These are phyloP conservation scores for Penicillium bovifimosum DNA, from an alignment of 495 filamentous ascomycete genomes.

Conservation along the genomic window DNA sequence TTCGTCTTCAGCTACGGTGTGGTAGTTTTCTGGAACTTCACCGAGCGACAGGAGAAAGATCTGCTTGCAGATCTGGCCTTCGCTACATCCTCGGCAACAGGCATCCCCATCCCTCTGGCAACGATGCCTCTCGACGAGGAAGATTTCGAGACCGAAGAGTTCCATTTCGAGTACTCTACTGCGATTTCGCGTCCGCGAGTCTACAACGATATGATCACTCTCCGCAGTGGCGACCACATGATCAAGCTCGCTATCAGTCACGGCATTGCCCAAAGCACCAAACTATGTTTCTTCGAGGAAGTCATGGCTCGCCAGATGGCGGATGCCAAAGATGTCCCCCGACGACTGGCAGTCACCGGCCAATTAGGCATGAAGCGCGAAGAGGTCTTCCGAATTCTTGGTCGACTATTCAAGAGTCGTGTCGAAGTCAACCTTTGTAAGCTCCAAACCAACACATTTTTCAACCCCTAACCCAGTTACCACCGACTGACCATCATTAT, in stretches of 20 bases:
- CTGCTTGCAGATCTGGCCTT: slow-evolving; percentile 94
- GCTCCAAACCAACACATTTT: slow-evolving; percentile 20
- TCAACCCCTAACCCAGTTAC: too few species aligned
- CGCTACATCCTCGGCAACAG: slow-evolving; percentile 53
- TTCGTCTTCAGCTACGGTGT: slow-evolving; percentile 98
- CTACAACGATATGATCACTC: slow-evolving; percentile 99
- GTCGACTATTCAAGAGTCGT: slow-evolving; percentile 82
- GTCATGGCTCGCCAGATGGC: slow-evolving; percentile 92
- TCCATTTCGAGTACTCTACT: slow-evolving; percentile 95
- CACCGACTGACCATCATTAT: not conserved
- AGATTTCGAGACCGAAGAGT: slow-evolving; percentile 97
- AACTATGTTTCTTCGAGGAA: slow-evolving; percentile 94
- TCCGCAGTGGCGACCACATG: slow-evolving; percentile 95
- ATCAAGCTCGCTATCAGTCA: slow-evolving; percentile 96
- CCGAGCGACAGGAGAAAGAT: slow-evolving; percentile 91
- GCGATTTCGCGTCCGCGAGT: slow-evolving; percentile 80
- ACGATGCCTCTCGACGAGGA: slow-evolving; percentile 68
- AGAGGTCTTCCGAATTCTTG: slow-evolving; percentile 88
- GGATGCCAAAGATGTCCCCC: slow-evolving; percentile 86
- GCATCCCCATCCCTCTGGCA: slow-evolving; percentile 54
- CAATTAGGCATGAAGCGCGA: slow-evolving; percentile 86
- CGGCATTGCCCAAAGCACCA: slow-evolving; percentile 95
- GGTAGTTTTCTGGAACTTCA: slow-evolving; percentile 98
- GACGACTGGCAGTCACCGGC: slow-evolving; percentile 80
- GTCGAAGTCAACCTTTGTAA: slow-evolving; percentile 98